phyloP scores from a whole-genome alignment of 768 basidiomycete genomes.

The Pulveroboletus sp. region DNA sequence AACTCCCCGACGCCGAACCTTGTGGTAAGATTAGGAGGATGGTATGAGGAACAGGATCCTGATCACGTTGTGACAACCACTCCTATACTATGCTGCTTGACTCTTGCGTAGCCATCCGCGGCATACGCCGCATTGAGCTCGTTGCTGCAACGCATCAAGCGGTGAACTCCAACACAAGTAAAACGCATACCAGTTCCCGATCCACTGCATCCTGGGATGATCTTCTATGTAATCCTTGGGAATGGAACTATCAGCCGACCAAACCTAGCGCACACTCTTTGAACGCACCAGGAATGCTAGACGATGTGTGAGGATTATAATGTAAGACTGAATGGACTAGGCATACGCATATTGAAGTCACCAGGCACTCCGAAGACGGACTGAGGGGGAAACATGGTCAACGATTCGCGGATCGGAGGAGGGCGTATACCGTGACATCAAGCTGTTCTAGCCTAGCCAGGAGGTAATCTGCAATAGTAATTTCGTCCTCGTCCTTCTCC shows the following conservation, averaged over 20 bases:
- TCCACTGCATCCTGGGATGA: conserved; percentile 73
- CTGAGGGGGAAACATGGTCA: conserved; percentile 32
- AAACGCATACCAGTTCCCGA: conserved; percentile 68
- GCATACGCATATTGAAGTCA: conserved; percentile 72
- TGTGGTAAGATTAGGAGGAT: not conserved
- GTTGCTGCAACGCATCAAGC: conserved; percentile 44
- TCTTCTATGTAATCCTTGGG: conserved; percentile 77
- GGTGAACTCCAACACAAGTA: not conserved
- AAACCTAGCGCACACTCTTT: not conserved
- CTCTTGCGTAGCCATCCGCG: conserved; percentile 88
- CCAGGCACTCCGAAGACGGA: conserved; percentile 82
- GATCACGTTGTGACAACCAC: conserved; percentile 75
- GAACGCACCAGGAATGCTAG: conserved; percentile 28
- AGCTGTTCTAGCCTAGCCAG: conserved; percentile 60
- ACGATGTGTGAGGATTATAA: not conserved
- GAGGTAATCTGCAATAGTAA: conserved; percentile 56
- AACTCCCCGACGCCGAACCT: conserved; percentile 95
- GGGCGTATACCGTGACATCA: conserved; percentile 48
- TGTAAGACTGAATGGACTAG: not conserved
- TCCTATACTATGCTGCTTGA: conserved; percentile 69
- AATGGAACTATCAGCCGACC: not conserved
- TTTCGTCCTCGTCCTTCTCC: conserved; percentile 34
- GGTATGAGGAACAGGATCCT: too few relatives aligned
- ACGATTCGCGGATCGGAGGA: not conserved
- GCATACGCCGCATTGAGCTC: conserved; percentile 88